Base-by-base conservation (phyloP, 2,329 filamentous ascomycete species). In the Ophiostoma ips region DNA sequence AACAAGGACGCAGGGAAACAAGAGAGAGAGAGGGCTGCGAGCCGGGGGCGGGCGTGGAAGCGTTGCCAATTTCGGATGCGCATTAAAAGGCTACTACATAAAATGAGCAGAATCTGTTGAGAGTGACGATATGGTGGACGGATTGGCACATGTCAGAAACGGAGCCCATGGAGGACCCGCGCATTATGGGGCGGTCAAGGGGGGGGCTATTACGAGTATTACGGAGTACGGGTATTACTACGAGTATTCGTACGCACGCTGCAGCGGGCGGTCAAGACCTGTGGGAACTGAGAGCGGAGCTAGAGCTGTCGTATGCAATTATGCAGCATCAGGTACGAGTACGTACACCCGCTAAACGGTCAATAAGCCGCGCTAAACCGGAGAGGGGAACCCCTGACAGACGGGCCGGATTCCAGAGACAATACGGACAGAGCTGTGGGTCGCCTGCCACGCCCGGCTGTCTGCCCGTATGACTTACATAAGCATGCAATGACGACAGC, bases 91-190 rank as follows among this genome's bases (percentile, higher is more conserved):
- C 49, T 36, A 16, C 44, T 21, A 19, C 31, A 28, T 48, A 50
- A 53, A 53, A 48, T 50, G 48, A 50, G 50, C 43, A 50, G 31
- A 44, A 44, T 44, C 47, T 52, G 47, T 52, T 50, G 51, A 49
- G 47, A 36, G 31, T 50, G 47, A 47, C 45, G 50, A 52, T 52
- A 34, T 33, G 36, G 40, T 31, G 41, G 46, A 28, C 24, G 15
- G 38, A 43, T 43, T 52, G 47, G 34, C 50, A 49, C 46, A 49
- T 52, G 47, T 45, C 30, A 50, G 38, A 50, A n/a, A 44, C 41
- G 38, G 50, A 35, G 50, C 45, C 45, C 44, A 28, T 35, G 41
- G 21, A n/a, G n/a, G 19, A n/a, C 36, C n/a, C 3, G 37, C 15
- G 16, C 37, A 28, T 50, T 35, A 34, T 18, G 28, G 35, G 33